Evolutionary conservation across 2,329 filamentous ascomycete species (phyloP), one percentile per base, ranked within the genome.

Genomic region (Periconia sp.): DNA sequence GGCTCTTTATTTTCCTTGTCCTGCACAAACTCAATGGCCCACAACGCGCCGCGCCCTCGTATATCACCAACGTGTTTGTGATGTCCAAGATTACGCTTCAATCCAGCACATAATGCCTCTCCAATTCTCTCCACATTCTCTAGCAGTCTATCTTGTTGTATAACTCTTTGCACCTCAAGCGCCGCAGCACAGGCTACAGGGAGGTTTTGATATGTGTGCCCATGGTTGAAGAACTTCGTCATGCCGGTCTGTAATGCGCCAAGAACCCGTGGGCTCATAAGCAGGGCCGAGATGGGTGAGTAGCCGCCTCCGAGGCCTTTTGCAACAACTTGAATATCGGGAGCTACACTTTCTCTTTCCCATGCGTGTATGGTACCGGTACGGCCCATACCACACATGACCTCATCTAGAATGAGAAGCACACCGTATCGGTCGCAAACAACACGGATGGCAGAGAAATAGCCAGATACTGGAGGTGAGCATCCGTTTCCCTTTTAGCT

Each of bases 231-330:
- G 52, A 83, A 82, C 1, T 65, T 61, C 1, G 75, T 75, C 25
- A 57, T 75, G 43, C 69, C 67, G 71, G 62, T 33, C 45, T 70
- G 21, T 9, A 83, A 61, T 1, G 69, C 65, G 11, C 78, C 63
- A 3, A 87, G 72, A 11, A 50, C 19, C 12, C 66, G 72, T 2
- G 67, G 54, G 17, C 75, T 74, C 0, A 82, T 73, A 1, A 87
- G 68, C 6, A 86, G 68, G 0, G 74, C 83, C 0, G 84, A 80
- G 8, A 86, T 74, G 1, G 84, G 80, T 25, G 75, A 75, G 47
- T 83, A 87, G 0, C 85, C 85, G 17, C 77, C 83, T 0, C 79
- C 83, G 0, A 88, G 71, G 0, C 80, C 82, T 61, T 88, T 88
- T 0, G 81, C 85, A 13, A 86, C 69, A 0, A 82, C 83, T 60